Base-by-base conservation (phyloP, 2,329 filamentous ascomycete genomes). In the Emergomyces orientalis region DNA sequence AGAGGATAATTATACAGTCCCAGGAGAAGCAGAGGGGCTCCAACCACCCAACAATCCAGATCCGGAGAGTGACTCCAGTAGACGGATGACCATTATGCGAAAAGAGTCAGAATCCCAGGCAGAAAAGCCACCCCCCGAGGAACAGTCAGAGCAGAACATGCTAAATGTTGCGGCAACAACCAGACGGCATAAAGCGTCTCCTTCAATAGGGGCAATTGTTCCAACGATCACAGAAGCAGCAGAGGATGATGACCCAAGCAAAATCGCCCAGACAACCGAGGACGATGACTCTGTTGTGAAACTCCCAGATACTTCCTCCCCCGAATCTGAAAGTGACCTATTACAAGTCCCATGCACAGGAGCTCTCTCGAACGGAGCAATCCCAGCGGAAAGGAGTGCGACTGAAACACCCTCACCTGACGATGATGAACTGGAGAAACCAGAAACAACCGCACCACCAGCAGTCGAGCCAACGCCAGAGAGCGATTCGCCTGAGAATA, bases 1-100 rank as follows among this genome's bases (percentile, higher is more conserved):
- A 0, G 87, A 90, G 59, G 94, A 97, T 77, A 97, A 95, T 73
- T 97, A 97, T 78, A 97, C 95, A 64, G 86, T 99, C 54, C 93
- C 94, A 0, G 86, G 89, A 2, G 93, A 97, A 75, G 93, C 94
- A 3, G 93, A 97, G 75, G 93, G 92, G 17, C 61, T 64, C 47
- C 60, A 60, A 19, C 55, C 64, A 72, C 71, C 1, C 64, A 58
- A 19, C 11, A 60, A 39, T 32, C 47, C 39, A 34, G 49, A 57
- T 25, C 61, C 60, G 22, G 62, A 61, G 17, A 45, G 14, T 32
- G 61, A 45, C 57, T 13, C 22, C 54, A 72, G 45, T 41, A 63
- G 49, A 62, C 68, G 62, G 49, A 66, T 71, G 62, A 71, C 69
- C 32, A 70, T 73, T 47, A 61, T 73, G 9, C 69, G 78, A 32